phyloP scores from a whole-genome alignment of 345 rosid species.

The Citrus maxima region DNA sequence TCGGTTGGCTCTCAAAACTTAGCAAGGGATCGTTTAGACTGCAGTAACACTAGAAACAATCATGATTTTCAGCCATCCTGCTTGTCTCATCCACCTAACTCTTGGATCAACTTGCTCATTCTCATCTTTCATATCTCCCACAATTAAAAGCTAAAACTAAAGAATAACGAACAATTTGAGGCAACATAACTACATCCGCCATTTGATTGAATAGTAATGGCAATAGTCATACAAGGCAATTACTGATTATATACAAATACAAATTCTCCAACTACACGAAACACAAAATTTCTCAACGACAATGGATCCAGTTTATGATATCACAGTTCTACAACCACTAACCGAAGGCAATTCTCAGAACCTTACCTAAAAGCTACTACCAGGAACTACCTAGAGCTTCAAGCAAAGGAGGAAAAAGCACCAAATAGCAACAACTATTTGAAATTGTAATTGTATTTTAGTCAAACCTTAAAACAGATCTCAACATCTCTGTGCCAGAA shows the following conservation, averaged over 20 bases:
- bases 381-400: too few species aligned
- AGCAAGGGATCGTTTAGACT: too few species aligned
- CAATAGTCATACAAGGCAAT: too few species aligned
- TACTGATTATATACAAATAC: too few species aligned
- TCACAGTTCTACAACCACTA: background rate
- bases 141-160: background rate
- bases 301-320: background rate
- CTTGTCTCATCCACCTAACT: background rate
- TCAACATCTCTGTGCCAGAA: background rate
- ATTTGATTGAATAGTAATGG: too few species aligned
- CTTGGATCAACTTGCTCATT: background rate
- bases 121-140: background rate
- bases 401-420: background rate
- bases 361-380: too few species aligned
- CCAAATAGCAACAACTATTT: background rate
- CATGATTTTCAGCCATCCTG: background rate
- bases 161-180: background rate
- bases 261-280: background rate
- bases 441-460: background rate
- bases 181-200: background rate
- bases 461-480: background rate
- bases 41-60: too few species aligned
- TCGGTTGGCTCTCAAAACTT: background rate
- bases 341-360: background rate
- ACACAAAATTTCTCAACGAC: background rate